Base-by-base conservation (phyloP, 257 asterid species). In the Fraxinus anomala region DNA sequence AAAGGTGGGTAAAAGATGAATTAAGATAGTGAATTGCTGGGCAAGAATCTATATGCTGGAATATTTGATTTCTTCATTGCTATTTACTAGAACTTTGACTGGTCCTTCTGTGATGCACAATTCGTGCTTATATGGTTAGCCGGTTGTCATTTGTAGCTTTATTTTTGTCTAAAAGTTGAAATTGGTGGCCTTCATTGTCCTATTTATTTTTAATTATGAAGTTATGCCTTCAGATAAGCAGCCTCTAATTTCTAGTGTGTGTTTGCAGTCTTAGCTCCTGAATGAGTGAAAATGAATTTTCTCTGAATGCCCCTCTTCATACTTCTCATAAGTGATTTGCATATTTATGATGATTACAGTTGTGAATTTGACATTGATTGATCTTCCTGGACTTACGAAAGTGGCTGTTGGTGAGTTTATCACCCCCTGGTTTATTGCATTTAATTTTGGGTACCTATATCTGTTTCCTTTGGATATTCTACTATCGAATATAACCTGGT, bases 331-430 rank as follows among this genome's bases (percentile, higher is more conserved):
- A 82, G 72, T 83, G 71, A 85, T 69, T 75, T 72, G 59, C 73
- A 17, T 73, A 6, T 28, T 71, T 82, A 40, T 75, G 67, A 28
- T 49, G 16, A 78, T 68, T 82, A 88, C 92, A 90, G 92, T 88
- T 76, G 94, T 90, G 80, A 88, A 90, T 78, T 78, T 88, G 84
- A 90, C 94, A 14, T 80, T 90, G 84, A 88, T 90, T 31, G 94
- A 90, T 90, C 92, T 90, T 78, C 94, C 94, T 66, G 92, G 92
- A 26, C 89, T 90, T 37, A 90, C 92, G 3, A 90, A 90, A 84
- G 94, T 90, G 56, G 92, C 94, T 71, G 74, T 90, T 81, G 94
- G 94, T 90, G 78, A 81, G 92, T 73, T 47, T 23, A 39, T 63
- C 69, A 40, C 31, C 68, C 37, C 21, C 21, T 68, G 73, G 23